Evolutionary conservation across 352 stramenopile genomes (phyloP).

Genomic region (Globisporangium barbulae): DNA sequence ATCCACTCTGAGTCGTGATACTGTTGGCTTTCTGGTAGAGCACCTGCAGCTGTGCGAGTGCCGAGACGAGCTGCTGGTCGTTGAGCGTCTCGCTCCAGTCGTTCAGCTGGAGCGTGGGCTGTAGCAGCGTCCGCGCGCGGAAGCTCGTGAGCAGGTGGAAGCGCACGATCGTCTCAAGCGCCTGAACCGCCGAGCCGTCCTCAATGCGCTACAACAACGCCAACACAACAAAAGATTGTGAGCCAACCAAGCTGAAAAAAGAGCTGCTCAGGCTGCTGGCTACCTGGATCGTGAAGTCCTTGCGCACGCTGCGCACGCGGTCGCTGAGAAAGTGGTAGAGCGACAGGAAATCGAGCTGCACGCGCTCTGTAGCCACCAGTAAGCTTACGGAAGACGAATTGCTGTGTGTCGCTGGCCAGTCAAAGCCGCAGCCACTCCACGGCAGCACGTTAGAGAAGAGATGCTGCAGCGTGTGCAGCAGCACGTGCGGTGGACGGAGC

Average conservation of each 20-base stretch:
- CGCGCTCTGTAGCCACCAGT: not conserved
- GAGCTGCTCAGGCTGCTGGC: not conserved
- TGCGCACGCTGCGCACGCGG: conserved; percentile 62
- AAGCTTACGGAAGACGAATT: not conserved
- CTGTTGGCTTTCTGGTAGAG: conserved; percentile 24
- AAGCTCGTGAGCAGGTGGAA: conserved; percentile 59
- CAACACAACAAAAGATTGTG: not conserved
- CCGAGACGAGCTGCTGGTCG: conserved; percentile 63
- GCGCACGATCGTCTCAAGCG: conserved; percentile 43
- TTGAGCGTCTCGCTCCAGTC: conserved; percentile 74
- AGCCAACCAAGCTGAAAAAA: not conserved
- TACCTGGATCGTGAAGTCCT: conserved; percentile 74
- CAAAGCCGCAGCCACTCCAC: conserved; percentile 34
- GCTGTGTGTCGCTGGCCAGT: conserved; percentile 4
- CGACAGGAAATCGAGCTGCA: conserved; percentile 35
- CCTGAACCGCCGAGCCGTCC: conserved; percentile 27
- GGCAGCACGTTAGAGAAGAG: conserved; percentile 38
- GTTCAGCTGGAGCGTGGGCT: conserved; percentile 10
- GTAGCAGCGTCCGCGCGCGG: conserved; percentile 33
- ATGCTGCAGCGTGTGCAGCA: conserved; percentile 41
- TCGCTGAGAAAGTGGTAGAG: conserved; percentile 75
- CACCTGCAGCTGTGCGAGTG: conserved; percentile 46
- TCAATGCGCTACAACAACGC: conserved; percentile 29
- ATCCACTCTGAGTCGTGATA: conserved; percentile 11
- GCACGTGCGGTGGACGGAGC: conserved; percentile 32